Evolutionary conservation across 208 protist genomes (phyloP), one percentile per base, ranked within the genome.

Genomic region (Leishmania tarentolae): DNA sequence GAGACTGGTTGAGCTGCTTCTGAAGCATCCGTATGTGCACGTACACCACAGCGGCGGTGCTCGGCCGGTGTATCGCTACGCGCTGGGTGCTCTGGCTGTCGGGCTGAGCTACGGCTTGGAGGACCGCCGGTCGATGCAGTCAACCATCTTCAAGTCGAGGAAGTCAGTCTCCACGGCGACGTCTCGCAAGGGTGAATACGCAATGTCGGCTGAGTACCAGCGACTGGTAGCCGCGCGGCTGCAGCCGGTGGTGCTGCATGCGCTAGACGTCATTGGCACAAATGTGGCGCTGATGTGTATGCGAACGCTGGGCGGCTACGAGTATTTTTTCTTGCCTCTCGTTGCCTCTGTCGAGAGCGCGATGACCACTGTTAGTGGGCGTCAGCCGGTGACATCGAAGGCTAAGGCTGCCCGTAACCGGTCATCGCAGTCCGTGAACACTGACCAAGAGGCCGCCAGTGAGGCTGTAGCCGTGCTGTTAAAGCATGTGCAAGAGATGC

Each of bases 271-370:
- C 59, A 85, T 97, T 31, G 94, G 94, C 59, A 77, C 75, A 2
- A 92, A 97, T 71, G 89, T 94, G 19, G 85, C 88, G n/a, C 61
- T 68, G n/a, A 75, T 93, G 21, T 93, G 93, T 66, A 83, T 91
- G 28, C 80, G 81, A 47, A 97, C 94, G 19, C 44, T 88, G 17
- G 94, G 94, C 63, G 94, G 94, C 50, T 97, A 94, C 80, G 78
- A 91, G 61, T 89, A 91, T 70, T 78, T 97, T 52, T 95, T 96
- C 75, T 83, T 90, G 17, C 94, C 94, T 21, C 88, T 88, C 69
- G 37, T 96, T 9, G 37, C 42, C 35, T 47, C 50, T 24, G 69
- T 79, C 3, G 75, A 78, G 68, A 52, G 46, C 1, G 61, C 37
- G 0, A 59, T 24, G 28, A 47, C 65, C 47, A 19, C 53, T n/a